Evolutionary conservation across 2,329 filamentous ascomycete genomes (phyloP).

Genomic region (Trichoderma breve): DNA sequence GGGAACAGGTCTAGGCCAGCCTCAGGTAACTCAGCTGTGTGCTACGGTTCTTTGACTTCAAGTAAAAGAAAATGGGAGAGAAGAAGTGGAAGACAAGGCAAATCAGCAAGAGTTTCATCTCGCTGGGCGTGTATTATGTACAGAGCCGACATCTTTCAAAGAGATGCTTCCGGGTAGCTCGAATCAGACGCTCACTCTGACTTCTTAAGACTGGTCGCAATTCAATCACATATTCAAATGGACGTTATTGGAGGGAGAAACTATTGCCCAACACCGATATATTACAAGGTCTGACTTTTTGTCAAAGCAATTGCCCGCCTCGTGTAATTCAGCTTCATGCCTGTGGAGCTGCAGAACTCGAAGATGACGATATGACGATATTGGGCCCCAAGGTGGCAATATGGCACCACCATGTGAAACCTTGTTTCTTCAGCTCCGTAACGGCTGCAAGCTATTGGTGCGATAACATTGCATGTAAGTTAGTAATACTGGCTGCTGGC

Average conservation of each 20-base stretch:
- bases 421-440: not conserved
- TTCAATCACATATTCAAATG: too few species aligned
- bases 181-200: not conserved
- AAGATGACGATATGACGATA: not conserved
- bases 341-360: not conserved
- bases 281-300: not conserved
- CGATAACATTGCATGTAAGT: not conserved
- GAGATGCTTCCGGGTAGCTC: not conserved
- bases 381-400: not conserved
- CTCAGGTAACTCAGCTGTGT: not conserved
- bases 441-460: not conserved
- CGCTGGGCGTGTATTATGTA: not conserved
- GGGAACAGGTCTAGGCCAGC: too few species aligned
- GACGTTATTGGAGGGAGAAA: not conserved
- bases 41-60: not conserved
- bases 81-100: not conserved
- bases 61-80: not conserved
- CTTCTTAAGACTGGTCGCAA: not conserved
- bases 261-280: not conserved
- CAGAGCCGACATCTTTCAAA: too few species aligned
- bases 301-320: not conserved
- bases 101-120: too few species aligned
- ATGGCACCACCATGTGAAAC: not conserved
- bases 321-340: not conserved
- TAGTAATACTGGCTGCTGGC: not conserved